Conservation (phyloP, 2,329 filamentous ascomycete species). For the Stachybotrys echinatus region DNA sequence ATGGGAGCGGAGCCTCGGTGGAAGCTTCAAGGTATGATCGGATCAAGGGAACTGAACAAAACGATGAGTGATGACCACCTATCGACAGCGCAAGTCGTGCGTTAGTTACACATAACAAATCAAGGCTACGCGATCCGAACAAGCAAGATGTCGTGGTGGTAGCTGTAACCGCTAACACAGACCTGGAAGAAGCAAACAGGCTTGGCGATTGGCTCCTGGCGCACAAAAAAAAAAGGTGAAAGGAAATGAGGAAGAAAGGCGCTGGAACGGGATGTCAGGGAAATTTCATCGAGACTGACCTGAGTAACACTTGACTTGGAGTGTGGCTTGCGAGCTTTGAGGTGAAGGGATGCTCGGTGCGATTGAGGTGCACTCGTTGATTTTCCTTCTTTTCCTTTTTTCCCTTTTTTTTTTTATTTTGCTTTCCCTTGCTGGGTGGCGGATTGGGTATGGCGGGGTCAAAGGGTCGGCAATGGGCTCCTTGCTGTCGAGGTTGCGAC, state of each 20-base stretch:
- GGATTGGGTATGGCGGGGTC: constrained; percentile 24
- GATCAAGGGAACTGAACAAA: neutral
- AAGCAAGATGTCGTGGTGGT: neutral
- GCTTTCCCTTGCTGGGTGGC: constrained; percentile 20
- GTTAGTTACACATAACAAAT: neutral
- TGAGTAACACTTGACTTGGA: neutral
- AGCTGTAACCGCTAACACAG: neutral
- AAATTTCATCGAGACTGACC: too few species aligned
- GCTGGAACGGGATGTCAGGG: constrained; percentile 14
- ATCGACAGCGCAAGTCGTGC: neutral
- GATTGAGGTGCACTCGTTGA: neutral
- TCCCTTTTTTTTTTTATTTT: constrained; percentile 9
- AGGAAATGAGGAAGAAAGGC: constrained; percentile 13
- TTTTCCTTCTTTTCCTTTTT: neutral
- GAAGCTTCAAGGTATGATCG: neutral
- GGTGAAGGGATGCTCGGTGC: neutral
- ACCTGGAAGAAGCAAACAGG: neutral
- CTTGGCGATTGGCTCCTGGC: neutral
- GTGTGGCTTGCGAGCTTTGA: neutral
- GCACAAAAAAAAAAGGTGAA: constrained; percentile 3
- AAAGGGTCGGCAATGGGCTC: constrained; percentile 15
- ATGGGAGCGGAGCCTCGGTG: constrained; percentile 3
- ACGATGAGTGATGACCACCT: neutral
- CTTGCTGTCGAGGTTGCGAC: neutral
- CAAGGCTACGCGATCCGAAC: neutral